Evolutionary conservation across 441 rosid species (phyloP).

Genomic region (Flueggea neowawraea): DNA sequence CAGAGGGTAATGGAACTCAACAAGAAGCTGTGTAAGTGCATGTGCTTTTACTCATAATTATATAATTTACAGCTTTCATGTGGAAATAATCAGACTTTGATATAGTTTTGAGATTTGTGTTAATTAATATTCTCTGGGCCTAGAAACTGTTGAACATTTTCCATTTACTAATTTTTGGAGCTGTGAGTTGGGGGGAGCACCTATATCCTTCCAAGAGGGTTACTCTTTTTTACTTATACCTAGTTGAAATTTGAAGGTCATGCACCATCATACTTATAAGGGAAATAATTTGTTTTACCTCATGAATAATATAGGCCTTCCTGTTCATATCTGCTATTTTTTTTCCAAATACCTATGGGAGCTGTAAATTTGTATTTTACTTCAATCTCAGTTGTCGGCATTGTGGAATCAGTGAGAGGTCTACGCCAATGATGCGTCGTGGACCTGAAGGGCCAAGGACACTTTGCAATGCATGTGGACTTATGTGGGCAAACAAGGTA

Average conservation of each 20-base stretch:
- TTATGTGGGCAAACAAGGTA: slow-evolving; percentile 77
- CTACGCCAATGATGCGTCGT: slow-evolving; percentile 69
- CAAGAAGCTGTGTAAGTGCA: slow-evolving; percentile 45
- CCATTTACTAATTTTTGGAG: too few species aligned
- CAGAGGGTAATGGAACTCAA: slow-evolving; percentile 44
- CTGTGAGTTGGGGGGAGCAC: too few species aligned
- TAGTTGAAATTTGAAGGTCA: too few species aligned
- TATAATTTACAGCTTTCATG: neutral
- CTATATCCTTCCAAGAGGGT: too few species aligned
- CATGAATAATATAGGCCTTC: neutral
- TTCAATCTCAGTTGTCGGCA: slow-evolving; percentile 43
- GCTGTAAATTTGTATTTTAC: neutral
- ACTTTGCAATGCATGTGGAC: slow-evolving; percentile 70
- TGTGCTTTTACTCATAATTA: neutral
- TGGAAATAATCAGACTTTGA: neutral
- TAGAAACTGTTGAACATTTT: neutral
- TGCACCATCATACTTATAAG: too few species aligned
- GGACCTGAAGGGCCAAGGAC: slow-evolving; percentile 75
- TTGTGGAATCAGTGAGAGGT: slow-evolving; percentile 60
- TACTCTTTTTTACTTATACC: too few species aligned
- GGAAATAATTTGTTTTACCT: too few species aligned
- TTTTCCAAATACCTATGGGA: neutral
- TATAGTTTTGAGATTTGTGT: neutral
- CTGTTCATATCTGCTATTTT: neutral
- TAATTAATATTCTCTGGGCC: neutral